Conservation (phyloP, 1,139 yeast species). For the Williopsis jadinii region DNA sequence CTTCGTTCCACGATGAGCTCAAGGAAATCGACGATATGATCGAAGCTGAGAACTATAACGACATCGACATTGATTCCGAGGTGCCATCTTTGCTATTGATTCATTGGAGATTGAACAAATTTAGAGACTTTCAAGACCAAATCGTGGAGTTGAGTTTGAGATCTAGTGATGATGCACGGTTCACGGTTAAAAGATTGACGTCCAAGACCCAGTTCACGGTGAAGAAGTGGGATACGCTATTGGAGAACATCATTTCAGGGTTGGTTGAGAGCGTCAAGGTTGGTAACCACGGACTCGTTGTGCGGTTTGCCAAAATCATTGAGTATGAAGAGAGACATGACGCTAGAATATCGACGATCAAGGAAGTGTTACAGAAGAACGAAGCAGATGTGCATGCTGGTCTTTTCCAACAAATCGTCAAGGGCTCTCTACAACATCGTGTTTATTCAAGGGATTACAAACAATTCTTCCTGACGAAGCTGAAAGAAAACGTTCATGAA, state of each 20-base stretch:
- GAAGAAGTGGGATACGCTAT: constrained; percentile 58
- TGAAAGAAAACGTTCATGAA: constrained; percentile 55
- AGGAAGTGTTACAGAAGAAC: constrained; percentile 32
- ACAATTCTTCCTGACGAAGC: constrained; percentile 51
- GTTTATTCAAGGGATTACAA: constrained; percentile 55
- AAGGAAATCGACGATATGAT: constrained; percentile 46
- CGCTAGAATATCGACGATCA: constrained; percentile 46
- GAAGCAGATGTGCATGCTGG: constrained; percentile 23
- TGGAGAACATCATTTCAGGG: constrained; percentile 53
- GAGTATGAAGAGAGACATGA: constrained; percentile 81
- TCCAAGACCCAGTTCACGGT: constrained; percentile 38
- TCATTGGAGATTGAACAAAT: constrained; percentile 63
- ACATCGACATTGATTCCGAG: constrained; percentile 45
- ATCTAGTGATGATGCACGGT: constrained; percentile 63
- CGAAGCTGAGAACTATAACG: constrained; percentile 44
- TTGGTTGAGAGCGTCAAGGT: constrained; percentile 65
- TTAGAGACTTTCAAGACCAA: constrained; percentile 76
- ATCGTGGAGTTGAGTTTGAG: constrained; percentile 45
- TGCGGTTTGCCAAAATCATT: constrained; percentile 66
- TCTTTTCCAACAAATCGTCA: constrained; percentile 28
- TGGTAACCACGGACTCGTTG: constrained; percentile 60
- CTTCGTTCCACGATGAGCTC: constrained; percentile 46
- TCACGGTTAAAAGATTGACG: constrained; percentile 58
- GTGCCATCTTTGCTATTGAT: constrained; percentile 56
- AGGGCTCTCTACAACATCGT: constrained; percentile 34